Evolutionary conservation across 345 rosid species (phyloP).

Genomic region (Arabis hirsuta): DNA sequence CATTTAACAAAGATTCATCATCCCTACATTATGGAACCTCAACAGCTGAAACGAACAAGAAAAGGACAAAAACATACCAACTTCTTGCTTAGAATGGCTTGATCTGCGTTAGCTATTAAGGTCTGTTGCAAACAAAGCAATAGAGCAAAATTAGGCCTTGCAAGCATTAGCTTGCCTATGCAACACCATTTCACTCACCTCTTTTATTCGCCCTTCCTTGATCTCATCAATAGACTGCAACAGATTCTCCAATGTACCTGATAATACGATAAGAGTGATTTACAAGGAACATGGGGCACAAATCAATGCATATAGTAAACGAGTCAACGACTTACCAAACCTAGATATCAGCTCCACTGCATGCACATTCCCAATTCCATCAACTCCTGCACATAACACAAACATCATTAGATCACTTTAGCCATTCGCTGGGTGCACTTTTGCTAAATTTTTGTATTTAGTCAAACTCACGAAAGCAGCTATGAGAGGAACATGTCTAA

Average conservation of each 20-base stretch:
- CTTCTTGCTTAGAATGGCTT: slow-evolving; percentile 81
- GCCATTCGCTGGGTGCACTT: not conserved
- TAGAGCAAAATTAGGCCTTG: slow-evolving; percentile 18
- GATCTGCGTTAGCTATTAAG: slow-evolving; percentile 58
- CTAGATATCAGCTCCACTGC: slow-evolving; percentile 73
- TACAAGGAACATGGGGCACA: not conserved
- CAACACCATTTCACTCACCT: slow-evolving; percentile 49
- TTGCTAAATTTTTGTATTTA: slow-evolving; percentile 8
- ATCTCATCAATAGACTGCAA: slow-evolving; percentile 73
- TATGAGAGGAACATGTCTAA: not conserved
- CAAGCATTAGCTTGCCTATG: slow-evolving; percentile 19
- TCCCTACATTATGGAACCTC: slow-evolving; percentile 3
- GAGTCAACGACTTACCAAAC: slow-evolving; percentile 61
- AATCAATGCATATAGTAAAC: slow-evolving; percentile 19
- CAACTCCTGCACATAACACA: slow-evolving; percentile 66
- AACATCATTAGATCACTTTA: slow-evolving; percentile 23
- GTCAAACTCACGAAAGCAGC: slow-evolving; percentile 10
- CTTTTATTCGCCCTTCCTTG: slow-evolving; percentile 60
- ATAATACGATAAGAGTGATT: slow-evolving; percentile 13
- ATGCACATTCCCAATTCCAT: slow-evolving; percentile 79
- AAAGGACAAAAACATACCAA: slow-evolving; percentile 51
- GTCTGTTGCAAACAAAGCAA: slow-evolving; percentile 48
- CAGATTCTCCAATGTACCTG: slow-evolving; percentile 81
- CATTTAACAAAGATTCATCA: slow-evolving; percentile 23
- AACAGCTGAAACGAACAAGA: slow-evolving; percentile 10